A percentile compares a stretch with the other conserved stretches of the same genome.
These are phyloP conservation scores for Comarum palustre DNA, from an alignment of 306 rosid species.

Conservation along the genomic window DNA sequence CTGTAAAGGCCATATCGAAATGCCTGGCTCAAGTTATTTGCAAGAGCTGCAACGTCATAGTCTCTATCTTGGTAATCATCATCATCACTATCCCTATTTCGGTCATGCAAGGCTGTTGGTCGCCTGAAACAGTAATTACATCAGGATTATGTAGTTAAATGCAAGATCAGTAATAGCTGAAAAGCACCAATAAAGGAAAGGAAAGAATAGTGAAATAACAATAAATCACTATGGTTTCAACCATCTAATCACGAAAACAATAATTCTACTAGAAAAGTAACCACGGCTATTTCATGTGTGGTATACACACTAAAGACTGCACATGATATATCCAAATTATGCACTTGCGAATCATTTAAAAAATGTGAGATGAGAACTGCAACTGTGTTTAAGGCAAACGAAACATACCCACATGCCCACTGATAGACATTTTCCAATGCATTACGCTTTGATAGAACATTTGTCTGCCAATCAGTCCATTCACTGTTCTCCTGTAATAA, in stretches of 20 bases:
- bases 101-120: slow-evolving; percentile 86
- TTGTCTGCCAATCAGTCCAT: slow-evolving; percentile 76
- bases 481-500: slow-evolving; percentile 65
- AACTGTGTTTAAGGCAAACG: slow-evolving; percentile 15
- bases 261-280: background rate
- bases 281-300: background rate
- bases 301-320: background rate
- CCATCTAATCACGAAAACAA: background rate
- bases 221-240: background rate
- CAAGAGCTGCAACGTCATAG: slow-evolving; percentile 94
- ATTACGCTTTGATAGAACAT: slow-evolving; percentile 64
- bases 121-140: slow-evolving; percentile 59
- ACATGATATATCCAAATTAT: background rate
- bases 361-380: slow-evolving; percentile 11
- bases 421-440: slow-evolving; percentile 82
- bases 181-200: background rate
- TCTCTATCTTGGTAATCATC: slow-evolving; percentile 97
- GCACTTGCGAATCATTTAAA: background rate
- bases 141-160: slow-evolving; percentile 16
- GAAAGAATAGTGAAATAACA: background rate
- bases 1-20: slow-evolving; percentile 88
- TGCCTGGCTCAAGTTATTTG: slow-evolving; percentile 94
- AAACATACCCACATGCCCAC: slow-evolving; percentile 97
- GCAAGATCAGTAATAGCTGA: background rate
- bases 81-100: slow-evolving; percentile 90